A percentile compares a stretch with the other conserved stretches of the same genome.
phyloP scores from a whole-genome alignment of 179 eudicot species.

The Beta lomatogona region DNA sequence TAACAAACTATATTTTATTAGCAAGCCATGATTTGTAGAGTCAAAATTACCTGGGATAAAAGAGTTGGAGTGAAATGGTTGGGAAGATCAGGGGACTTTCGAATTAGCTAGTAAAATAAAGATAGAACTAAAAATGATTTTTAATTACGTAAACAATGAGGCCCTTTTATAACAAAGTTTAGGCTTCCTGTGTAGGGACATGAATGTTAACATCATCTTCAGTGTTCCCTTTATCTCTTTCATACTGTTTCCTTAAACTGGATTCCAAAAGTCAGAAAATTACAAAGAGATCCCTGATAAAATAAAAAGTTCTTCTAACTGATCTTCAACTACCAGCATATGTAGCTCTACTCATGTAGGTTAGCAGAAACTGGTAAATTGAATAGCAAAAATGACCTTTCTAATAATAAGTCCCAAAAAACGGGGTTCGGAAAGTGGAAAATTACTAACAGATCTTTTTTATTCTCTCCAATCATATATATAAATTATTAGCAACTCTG shows the following conservation, averaged over 20 bases:
- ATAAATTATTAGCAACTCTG: neutral
- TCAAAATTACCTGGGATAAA: neutral
- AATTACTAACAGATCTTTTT: slow-evolving; percentile 10
- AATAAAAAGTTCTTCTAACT: neutral
- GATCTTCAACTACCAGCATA: neutral
- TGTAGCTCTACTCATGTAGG: neutral
- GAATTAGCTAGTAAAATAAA: slow-evolving; percentile 1
- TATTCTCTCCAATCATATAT: neutral
- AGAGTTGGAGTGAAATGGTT: neutral
- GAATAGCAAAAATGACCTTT: neutral
- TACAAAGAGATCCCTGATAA: slow-evolving; percentile 11
- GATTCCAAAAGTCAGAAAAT: slow-evolving; percentile 32
- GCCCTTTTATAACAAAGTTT: neutral
- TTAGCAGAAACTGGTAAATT: neutral
- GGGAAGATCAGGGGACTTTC: slow-evolving; percentile 4
- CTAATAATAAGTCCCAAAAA: slow-evolving; percentile 34
- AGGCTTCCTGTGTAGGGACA: slow-evolving; percentile 37
- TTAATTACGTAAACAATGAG: neutral
- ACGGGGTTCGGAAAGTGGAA: slow-evolving; percentile 34
- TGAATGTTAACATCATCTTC: slow-evolving; percentile 31
- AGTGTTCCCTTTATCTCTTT: slow-evolving; percentile 23
- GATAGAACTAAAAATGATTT: neutral
- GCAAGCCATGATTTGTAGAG: neutral
- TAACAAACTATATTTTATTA: neutral
- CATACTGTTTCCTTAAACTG: slow-evolving; percentile 38